Evolutionary conservation across 2,329 filamentous ascomycete species (phyloP).

Genomic region (Colletotrichum gloeosporioides): DNA sequence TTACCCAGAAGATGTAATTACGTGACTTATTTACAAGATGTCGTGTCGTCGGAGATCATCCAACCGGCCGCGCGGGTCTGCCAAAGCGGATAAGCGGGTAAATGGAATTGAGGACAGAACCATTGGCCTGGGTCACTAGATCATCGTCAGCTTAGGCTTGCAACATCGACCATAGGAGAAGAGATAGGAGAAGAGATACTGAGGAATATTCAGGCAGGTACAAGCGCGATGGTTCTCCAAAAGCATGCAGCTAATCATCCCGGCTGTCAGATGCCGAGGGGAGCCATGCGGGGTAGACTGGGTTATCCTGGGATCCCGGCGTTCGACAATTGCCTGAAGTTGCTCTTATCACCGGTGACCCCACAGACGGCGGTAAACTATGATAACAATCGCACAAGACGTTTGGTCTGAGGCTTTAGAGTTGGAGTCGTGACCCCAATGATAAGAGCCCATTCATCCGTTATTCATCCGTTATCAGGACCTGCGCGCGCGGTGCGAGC

Average conservation of each 20-base stretch:
- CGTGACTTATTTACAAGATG: neutral
- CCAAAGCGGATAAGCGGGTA: neutral
- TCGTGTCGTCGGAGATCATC: neutral
- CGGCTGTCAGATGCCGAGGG: neutral
- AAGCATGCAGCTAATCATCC: neutral
- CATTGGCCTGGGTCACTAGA: neutral
- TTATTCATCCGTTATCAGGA: neutral
- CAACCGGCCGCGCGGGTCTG: neutral
- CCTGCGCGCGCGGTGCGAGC: neutral
- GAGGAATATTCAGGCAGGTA: neutral
- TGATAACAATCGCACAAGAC: neutral
- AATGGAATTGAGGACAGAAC: neutral
- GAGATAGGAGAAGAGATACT: neutral
- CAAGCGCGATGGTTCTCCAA: neutral
- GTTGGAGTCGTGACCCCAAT: constrained; percentile 12
- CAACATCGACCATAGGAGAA: neutral
- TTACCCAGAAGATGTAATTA: neutral
- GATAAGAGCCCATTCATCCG: neutral
- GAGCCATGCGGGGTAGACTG: constrained; percentile 6
- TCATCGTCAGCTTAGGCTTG: neutral
- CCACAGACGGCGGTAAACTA: neutral
- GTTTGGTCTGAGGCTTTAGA: neutral
- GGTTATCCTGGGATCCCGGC: neutral
- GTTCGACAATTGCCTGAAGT: neutral
- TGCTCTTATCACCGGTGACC: neutral